Evolutionary conservation across 208 protist genomes (phyloP), one percentile per base, ranked within the genome.

Genomic region (Leishmania mexicana): DNA sequence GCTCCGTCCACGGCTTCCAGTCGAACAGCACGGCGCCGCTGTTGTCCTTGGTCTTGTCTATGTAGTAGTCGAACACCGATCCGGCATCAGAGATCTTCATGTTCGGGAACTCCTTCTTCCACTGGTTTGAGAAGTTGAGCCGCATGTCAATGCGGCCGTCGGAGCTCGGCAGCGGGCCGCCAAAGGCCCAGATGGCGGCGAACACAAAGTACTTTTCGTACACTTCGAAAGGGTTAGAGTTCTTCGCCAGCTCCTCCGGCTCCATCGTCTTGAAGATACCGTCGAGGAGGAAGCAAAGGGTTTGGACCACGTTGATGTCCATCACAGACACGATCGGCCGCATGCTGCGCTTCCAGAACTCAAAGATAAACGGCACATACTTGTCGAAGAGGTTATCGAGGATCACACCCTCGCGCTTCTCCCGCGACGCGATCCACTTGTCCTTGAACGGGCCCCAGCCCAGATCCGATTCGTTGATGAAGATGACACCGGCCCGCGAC

Each of bases 131-230:
- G 86, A 99, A 99, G 87, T 98, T 98, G 79, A 94, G 75, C 45
- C 95, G 91, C 91, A 94, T 92, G 85, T 98, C 96, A 47, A 99
- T 89, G 68, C 90, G 87, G 58, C 98, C 95, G 85, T 99, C 97
- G n/a, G 99, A 98, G 67, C 94, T 94, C 42, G 96, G 95, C 62
- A 99, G 92, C 70, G 97, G 96, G 47, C 98, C 98, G 80, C 98
- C 99, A 88, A 99, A 98, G 21, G 98, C 98, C 99, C 99, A 99
- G 82, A 99, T 94, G 57, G 96, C 92, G 53, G 98, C 96, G 89
- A 99, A 99, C 28, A 98, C 96, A 90, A 99, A 99, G 88, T 99
- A 99, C 76, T 98, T 95, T 90, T 99, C 99, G 88, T 98, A 99
- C 35, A 99, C 88, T 47, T 99, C 97, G 86, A 97, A 97, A 38